Percentiles rank a stretch among this genome's conserved stretches.
phyloP scores from a whole-genome alignment of 2,329 filamentous ascomycete species.

The Akanthomyces uredinophilus region DNA sequence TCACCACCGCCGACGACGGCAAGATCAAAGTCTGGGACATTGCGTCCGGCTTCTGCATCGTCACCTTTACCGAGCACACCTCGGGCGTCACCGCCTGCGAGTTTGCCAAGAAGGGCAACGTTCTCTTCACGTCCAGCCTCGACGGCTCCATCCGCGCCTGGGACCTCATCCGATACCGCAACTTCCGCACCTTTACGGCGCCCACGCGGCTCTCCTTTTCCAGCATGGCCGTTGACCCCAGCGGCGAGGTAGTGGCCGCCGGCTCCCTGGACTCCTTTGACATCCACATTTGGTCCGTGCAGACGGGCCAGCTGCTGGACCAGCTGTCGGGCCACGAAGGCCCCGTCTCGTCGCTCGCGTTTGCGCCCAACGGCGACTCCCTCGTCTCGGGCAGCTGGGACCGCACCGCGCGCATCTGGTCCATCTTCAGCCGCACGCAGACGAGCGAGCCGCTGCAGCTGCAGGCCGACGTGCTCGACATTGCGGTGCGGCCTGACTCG shows the following conservation, averaged over 20 bases:
- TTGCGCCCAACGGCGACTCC: constrained; percentile 77
- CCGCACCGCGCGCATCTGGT: constrained; percentile 91
- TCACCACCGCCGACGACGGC: constrained; percentile 92
- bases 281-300: constrained; percentile 97
- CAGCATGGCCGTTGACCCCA: constrained; percentile 92
- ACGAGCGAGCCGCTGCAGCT: constrained; percentile 91
- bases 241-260: constrained; percentile 91
- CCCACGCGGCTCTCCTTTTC: constrained; percentile 88
- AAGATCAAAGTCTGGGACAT: constrained; percentile 99
- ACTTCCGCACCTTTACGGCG: constrained; percentile 95
- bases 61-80: constrained; percentile 96
- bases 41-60: constrained; percentile 92
- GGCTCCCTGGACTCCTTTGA: constrained; percentile 95
- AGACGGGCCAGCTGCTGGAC: constrained; percentile 92
- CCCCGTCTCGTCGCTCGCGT: constrained; percentile 81
- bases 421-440: constrained; percentile 87
- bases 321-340: constrained; percentile 89
- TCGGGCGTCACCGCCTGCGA: constrained; percentile 91
- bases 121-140: constrained; percentile 89
- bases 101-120: constrained; percentile 91
- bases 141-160: constrained; percentile 93
- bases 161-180: constrained; percentile 93
- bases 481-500: constrained; percentile 85
- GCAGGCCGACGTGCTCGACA: constrained; percentile 81
- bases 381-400: constrained; percentile 96